Evolutionary conservation across 2,329 filamentous ascomycete genomes (phyloP).

Genomic region (Fusarium sp.): DNA sequence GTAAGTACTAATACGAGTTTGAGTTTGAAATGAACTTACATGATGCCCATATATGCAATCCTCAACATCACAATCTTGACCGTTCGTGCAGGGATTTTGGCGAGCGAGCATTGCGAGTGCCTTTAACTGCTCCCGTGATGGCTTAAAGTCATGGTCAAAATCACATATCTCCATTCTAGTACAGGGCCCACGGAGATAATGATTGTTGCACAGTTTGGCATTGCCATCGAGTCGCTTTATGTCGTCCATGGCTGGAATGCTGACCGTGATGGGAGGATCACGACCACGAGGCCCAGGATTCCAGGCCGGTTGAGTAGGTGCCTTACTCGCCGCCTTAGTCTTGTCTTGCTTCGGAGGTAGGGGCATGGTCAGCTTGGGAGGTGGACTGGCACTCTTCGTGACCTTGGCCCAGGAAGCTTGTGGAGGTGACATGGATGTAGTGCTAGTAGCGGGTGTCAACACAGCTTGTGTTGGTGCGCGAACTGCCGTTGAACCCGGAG

Average conservation of each 20-base stretch:
- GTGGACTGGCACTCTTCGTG: constrained; percentile 57
- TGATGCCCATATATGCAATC: constrained; percentile 75
- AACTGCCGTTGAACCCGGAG: constrained; percentile 21
- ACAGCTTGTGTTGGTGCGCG: constrained; percentile 28
- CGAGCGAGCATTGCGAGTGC: constrained; percentile 69
- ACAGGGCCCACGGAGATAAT: constrained; percentile 70
- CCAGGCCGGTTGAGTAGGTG: constrained; percentile 57
- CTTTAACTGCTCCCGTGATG: constrained; percentile 65
- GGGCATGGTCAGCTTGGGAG: constrained; percentile 56
- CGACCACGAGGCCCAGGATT: constrained; percentile 66
- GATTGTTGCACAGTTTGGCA: constrained; percentile 72
- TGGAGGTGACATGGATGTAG: constrained; percentile 40
- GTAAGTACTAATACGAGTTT: not conserved
- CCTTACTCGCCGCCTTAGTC: constrained; percentile 38
- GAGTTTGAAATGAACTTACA: constrained; percentile 55
- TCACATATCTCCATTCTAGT: constrained; percentile 65
- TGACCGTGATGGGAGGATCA: constrained; percentile 64
- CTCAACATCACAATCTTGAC: constrained; percentile 68
- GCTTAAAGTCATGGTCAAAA: constrained; percentile 69
- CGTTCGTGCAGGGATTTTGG: constrained; percentile 68
- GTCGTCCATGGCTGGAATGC: constrained; percentile 61
- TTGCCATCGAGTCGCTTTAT: constrained; percentile 68
- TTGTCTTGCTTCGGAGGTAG: constrained; percentile 50
- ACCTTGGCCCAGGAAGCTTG: constrained; percentile 53
- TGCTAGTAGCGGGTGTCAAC: constrained; percentile 45